Conservation (phyloP, 73 alveolate genomes). For the Symbiodinium pilosum region DNA sequence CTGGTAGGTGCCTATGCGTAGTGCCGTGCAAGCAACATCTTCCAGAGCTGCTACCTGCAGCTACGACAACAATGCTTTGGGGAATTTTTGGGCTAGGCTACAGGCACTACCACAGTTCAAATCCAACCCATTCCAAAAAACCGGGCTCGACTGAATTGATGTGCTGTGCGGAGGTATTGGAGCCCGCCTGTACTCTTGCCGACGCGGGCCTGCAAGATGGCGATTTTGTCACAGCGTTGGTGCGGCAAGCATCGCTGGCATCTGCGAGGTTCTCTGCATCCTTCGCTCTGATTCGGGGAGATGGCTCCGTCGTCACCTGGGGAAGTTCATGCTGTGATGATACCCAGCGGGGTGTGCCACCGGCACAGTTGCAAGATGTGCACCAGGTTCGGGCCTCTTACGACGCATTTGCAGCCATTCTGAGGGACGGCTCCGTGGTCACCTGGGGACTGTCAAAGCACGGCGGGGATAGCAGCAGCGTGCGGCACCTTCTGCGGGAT, state of each 20-base stretch:
- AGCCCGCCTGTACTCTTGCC: not conserved
- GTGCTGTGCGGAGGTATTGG: not conserved
- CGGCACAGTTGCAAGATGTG: not conserved
- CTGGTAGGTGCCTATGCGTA: not conserved
- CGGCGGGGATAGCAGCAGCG: constrained; percentile 13
- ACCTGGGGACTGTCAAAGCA: constrained; percentile 5
- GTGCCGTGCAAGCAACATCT: too few species aligned
- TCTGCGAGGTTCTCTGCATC: not conserved
- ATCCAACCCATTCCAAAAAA: too few species aligned
- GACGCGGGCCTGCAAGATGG: not conserved
- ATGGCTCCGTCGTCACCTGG: constrained; percentile 20
- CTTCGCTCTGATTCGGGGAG: not conserved
- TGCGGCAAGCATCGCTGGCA: constrained; percentile 24
- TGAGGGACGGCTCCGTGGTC: not conserved
- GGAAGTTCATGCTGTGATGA: not conserved
- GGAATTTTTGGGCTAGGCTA: too few species aligned
- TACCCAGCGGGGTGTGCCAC: not conserved
- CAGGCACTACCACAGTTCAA: too few species aligned
- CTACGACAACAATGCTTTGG: not conserved
- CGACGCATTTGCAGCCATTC: not conserved
- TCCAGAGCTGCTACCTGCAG: not conserved
- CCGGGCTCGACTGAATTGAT: too few species aligned
- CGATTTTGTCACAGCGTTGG: not conserved
- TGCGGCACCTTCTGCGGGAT: not conserved
- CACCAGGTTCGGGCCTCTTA: not conserved